Evolutionary conservation across 1,284 basidiomycete genomes (phyloP), one percentile per base, ranked within the genome.

Genomic region (Cryptococcus neoformans): DNA sequence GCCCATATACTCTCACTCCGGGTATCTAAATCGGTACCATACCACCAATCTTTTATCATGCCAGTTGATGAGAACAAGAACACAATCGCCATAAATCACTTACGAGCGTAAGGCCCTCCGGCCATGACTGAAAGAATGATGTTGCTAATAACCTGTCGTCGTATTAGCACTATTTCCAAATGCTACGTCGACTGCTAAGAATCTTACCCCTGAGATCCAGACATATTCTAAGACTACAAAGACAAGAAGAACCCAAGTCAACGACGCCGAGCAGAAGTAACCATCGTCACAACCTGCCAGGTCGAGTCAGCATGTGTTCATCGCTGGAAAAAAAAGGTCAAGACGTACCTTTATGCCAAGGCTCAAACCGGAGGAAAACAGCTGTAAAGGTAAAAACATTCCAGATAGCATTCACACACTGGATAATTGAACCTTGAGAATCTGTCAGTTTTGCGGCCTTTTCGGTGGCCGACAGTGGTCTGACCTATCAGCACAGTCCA

Each of bases 1-100:
- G 89, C 82, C 46, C 84, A 82, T 2, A 84, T 65, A 17, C 87
- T 44, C 38, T 59, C 58, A 45, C 58, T 59, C 4, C 39, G 51
- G 3, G 45, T 35, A 4, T 53, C 39, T 10, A 34, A 28, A 10
- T 59, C 54, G 16, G 35, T 53, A 10, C 54, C 58, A 12, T 35
- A 44, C 53, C 53, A 59, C 58, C 58, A 59, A 28, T 44, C 49
- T 48, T 10, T 12, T 11, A 9, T 2, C 11, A 12, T 38, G 11
- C 34, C 51, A 41, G 17, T 17, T 14, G n/a, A n/a, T n/a, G n/a
- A n/a, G n/a, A n/a, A n/a, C n/a, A n/a, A n/a, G 7, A n/a, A n/a
- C 6, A 10, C 9, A 28, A 10, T 28, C 14, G 49, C 49, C 34
- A n/a, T n/a, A n/a, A n/a, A n/a, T 11, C 6, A 56, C 54, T 50